These are phyloP conservation scores for Laburnicola sp. DNA, from an alignment of 2,329 filamentous ascomycete genomes.

Conservation along the genomic window DNA sequence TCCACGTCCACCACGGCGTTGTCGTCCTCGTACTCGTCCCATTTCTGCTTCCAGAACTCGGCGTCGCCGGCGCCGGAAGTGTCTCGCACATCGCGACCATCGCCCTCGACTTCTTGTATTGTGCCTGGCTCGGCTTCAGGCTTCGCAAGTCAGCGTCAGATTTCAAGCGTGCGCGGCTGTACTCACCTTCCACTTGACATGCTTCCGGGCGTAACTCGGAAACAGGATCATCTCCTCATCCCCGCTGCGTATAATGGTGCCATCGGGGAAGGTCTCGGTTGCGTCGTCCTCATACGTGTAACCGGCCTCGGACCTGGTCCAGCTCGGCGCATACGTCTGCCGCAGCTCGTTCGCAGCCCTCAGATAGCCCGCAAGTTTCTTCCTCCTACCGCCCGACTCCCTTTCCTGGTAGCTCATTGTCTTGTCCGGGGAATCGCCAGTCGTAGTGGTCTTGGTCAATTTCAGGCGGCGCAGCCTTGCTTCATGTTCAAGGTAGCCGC, in stretches of 20 bases:
- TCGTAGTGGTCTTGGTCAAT: conserved; percentile 31
- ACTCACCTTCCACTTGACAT: conserved; percentile 57
- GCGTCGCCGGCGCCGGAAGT: conserved; percentile 59
- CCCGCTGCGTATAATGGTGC: conserved; percentile 75
- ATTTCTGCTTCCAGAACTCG: conserved; percentile 77
- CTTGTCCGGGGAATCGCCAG: conserved; percentile 27
- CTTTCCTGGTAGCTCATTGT: conserved; percentile 41
- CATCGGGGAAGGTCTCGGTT: conserved; percentile 80
- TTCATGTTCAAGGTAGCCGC: conserved; percentile 41
- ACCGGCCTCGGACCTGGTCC: conserved; percentile 51
- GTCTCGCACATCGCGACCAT: conserved; percentile 49
- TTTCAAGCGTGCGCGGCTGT: not conserved
- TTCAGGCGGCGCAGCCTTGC: conserved; percentile 33
- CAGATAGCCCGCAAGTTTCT: conserved; percentile 73
- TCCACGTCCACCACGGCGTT: conserved; percentile 91
- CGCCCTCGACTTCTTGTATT: conserved; percentile 45
- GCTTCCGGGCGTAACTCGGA: conserved; percentile 83
- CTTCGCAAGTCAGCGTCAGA: conserved; percentile 22
- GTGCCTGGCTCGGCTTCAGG: conserved; percentile 41
- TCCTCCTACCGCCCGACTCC: conserved; percentile 72
- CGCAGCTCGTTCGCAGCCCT: conserved; percentile 72
- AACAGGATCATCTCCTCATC: conserved; percentile 94
- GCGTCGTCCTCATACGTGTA: conserved; percentile 56
- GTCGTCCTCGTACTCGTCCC: conserved; percentile 78
- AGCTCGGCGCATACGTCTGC: conserved; percentile 60